These are phyloP conservation scores for Boletus bicolor DNA, from an alignment of 768 basidiomycete species.

Conservation along the genomic window DNA sequence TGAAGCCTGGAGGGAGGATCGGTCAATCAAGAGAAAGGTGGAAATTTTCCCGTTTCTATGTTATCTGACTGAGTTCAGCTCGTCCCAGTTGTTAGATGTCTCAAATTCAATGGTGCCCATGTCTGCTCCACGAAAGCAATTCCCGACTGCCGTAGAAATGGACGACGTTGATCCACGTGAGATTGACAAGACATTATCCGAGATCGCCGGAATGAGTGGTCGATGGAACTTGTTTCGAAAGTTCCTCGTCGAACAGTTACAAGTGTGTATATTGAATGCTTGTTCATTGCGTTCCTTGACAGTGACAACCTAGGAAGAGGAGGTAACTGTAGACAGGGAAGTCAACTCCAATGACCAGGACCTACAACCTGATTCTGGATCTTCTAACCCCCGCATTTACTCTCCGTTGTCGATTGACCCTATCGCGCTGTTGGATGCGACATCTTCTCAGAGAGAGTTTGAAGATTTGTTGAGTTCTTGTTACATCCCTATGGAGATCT, in stretches of 20 bases:
- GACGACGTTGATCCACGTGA: slow-evolving; percentile 83
- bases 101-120: slow-evolving; percentile 37
- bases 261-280: slow-evolving; percentile 38
- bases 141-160: slow-evolving; percentile 33
- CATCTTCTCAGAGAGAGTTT: slow-evolving; percentile 56
- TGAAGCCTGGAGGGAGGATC: slow-evolving; percentile 89
- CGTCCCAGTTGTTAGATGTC: slow-evolving; percentile 45
- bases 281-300: not conserved
- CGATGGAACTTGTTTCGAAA: slow-evolving; percentile 90
- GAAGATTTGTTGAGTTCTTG: slow-evolving; percentile 66
- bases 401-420: slow-evolving; percentile 3
- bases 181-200: slow-evolving; percentile 86
- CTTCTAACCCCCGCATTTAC: not conserved
- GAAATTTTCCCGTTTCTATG: slow-evolving; percentile 2
- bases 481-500: slow-evolving; percentile 86
- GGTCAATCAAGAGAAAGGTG: slow-evolving; percentile 78
- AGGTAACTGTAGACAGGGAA: slow-evolving; percentile 3
- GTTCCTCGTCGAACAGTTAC: slow-evolving; percentile 74
- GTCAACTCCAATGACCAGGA: slow-evolving; percentile 2
- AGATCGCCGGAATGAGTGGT: slow-evolving; percentile 85
- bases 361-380: not conserved
- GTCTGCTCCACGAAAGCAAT: slow-evolving; percentile 31
- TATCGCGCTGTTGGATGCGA: slow-evolving; percentile 40
- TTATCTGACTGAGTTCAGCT: not conserved
- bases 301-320: slow-evolving; percentile 16